Base-by-base conservation (phyloP, 768 basidiomycete genomes). In the Fistulinella prunicolor region DNA sequence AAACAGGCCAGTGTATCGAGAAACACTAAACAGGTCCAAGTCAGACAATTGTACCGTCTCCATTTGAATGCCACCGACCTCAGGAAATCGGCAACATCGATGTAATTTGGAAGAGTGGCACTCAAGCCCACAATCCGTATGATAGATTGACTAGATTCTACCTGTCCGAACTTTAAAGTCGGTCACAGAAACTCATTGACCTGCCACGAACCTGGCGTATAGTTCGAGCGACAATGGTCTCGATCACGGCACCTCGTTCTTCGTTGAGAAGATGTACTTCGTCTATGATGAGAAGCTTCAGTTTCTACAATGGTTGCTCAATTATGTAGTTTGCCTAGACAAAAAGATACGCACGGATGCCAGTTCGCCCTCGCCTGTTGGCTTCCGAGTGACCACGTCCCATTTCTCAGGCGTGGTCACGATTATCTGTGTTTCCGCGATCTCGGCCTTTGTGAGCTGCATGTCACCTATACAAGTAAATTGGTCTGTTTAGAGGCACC, bases 351-450 rank as follows among this genome's bases (percentile, higher is more conserved):
- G 47, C 53, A 94, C 94, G 42, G 91, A 86, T 28, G 90, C 90
- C n/a, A 98, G 73, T 64, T 98, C 94, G 12, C 94, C 95, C 70
- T 98, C 96, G 8, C 94, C 94, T 1, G 89, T 93, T 1, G 95
- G 93, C 64, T 96, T 98, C 52, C 96, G 75, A 9, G 96, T 99
- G 3, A 99, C 96, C 0, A 99, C 96, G 57, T 98, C 96, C 96
- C 96, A 99, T 67, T 99, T 99, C 66, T 99, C 96, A 0, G 96
- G 96, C 1, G 96, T 99, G 2, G 96, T 99, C 7, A 99, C 94
- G 49, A 99, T 98, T 38, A 99, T 86, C 62, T 97, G 95, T 9
- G 96, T 98, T 66, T 88, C 83, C 1, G 88, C 86, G 50, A 99
- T 94, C 70, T 98, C 95, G 30, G 83, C 78, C 66, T 89, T 87